phyloP scores from a whole-genome alignment of 495 filamentous ascomycete genomes.

The Clohesyomyces aquaticus region DNA sequence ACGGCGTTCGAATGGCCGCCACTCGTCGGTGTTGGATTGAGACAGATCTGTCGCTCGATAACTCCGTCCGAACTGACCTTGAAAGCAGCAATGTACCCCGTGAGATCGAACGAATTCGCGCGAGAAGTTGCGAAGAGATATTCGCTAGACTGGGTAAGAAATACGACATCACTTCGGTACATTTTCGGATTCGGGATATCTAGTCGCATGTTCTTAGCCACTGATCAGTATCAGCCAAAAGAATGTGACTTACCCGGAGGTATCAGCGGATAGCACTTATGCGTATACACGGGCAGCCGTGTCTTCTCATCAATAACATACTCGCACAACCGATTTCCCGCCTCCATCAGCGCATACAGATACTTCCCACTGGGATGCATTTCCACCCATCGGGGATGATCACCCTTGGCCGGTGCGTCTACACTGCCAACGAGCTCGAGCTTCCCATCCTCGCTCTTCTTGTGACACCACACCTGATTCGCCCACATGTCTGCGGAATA shows the following conservation, averaged over 20 bases:
- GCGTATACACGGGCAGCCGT: constrained; percentile 80
- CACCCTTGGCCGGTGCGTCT: constrained; percentile 68
- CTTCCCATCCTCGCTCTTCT: constrained; percentile 67
- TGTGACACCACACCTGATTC: constrained; percentile 86
- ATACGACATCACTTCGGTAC: constrained; percentile 80
- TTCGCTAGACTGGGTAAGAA: constrained; percentile 64
- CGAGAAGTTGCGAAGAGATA: constrained; percentile 83
- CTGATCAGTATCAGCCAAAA: constrained; percentile 4
- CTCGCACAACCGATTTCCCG: constrained; percentile 75
- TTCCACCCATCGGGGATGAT: constrained; percentile 85
- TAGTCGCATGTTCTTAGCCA: constrained; percentile 21
- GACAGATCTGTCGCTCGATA: constrained; percentile 73
- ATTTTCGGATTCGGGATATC: constrained; percentile 48
- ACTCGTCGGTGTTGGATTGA: constrained; percentile 82
- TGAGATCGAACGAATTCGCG: constrained; percentile 71
- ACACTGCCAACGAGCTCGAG: constrained; percentile 69
- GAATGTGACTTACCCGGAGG: constrained; percentile 61
- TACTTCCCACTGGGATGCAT: constrained; percentile 76
- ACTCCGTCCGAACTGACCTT: constrained; percentile 68
- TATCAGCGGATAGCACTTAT: constrained; percentile 74
- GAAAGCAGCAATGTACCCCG: constrained; percentile 81
- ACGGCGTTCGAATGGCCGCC: constrained; percentile 86
- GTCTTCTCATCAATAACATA: constrained; percentile 78
- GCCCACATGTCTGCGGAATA: constrained; percentile 83
- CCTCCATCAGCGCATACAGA: constrained; percentile 84